phyloP scores from a whole-genome alignment of 768 basidiomycete genomes.

The Suillus clintonianus region DNA sequence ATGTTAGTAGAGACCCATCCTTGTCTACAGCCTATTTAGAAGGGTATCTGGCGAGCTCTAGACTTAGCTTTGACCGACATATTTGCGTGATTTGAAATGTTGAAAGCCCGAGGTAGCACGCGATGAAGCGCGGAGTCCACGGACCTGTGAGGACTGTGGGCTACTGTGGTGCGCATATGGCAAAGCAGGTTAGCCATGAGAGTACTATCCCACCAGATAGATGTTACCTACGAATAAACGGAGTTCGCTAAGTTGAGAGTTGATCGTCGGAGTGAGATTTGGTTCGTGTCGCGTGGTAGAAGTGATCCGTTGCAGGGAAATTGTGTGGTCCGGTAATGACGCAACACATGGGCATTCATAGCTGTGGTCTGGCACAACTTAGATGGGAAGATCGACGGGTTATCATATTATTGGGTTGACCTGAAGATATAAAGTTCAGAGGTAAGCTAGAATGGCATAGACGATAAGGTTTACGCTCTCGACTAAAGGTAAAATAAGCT shows the following conservation, averaged over 20 bases:
- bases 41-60: too few relatives aligned
- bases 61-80: background rate
- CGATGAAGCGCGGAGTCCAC: background rate
- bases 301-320: constrained; percentile 1
- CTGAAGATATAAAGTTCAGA: constrained; percentile 1
- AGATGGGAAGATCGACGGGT: background rate
- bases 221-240: background rate
- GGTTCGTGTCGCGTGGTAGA: background rate
- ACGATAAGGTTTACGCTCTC: background rate
- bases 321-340: background rate
- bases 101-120: background rate
- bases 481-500: background rate
- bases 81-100: background rate
- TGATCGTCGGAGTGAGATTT: background rate
- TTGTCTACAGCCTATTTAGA: background rate
- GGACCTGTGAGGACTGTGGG: background rate
- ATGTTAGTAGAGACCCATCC: background rate
- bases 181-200: background rate
- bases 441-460: background rate
- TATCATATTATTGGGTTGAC: background rate
- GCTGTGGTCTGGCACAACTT: background rate
- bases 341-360: background rate
- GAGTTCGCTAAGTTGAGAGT: background rate
- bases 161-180: background rate
- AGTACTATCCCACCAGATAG: background rate